These are phyloP conservation scores for Mortierella sp. DNA, from an alignment of 371 early-diverging fungal genomes.

Conservation along the genomic window DNA sequence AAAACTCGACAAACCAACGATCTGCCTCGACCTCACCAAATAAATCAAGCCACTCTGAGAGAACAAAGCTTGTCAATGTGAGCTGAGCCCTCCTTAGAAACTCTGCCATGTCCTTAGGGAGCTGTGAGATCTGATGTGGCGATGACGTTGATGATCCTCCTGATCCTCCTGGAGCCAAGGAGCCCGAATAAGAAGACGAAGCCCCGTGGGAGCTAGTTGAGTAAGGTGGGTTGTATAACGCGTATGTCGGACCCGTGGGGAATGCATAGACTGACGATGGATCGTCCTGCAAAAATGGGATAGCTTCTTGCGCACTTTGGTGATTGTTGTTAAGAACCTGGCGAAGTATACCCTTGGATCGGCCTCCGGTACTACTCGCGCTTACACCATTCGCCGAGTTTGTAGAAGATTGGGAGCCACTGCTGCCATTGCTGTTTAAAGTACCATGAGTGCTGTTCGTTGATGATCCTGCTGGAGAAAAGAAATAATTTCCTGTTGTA, in stretches of 20 bases:
- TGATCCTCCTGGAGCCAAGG: slow-evolving; percentile 19
- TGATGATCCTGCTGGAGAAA: slow-evolving; percentile 13
- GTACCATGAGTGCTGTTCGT: neutral
- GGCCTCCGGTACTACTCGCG: neutral
- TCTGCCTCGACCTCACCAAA: slow-evolving; percentile 58
- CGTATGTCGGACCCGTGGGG: slow-evolving; percentile 40
- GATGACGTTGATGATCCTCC: slow-evolving; percentile 28
- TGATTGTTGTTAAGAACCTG: slow-evolving; percentile 10
- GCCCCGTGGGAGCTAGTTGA: slow-evolving; percentile 32
- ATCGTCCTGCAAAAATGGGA: slow-evolving; percentile 28
- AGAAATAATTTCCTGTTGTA: slow-evolving; percentile 28
- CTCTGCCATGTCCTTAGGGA: slow-evolving; percentile 44
- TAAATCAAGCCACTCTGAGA: slow-evolving; percentile 57
- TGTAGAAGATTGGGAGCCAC: slow-evolving; percentile 16
- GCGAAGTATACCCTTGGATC: slow-evolving; percentile 20
- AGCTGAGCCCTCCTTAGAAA: slow-evolving; percentile 50
- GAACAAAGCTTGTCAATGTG: slow-evolving; percentile 50
- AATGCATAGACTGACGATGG: slow-evolving; percentile 42
- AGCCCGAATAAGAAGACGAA: slow-evolving; percentile 28
- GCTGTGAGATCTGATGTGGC: slow-evolving; percentile 30
- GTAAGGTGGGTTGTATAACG: slow-evolving; percentile 47
- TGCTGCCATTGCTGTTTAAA: neutral
- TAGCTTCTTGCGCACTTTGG: slow-evolving; percentile 10
- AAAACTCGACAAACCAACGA: slow-evolving; percentile 59
- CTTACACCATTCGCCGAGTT: neutral